phyloP scores from a whole-genome alignment of 2,329 filamentous ascomycete species.

The Periconia digitata region DNA sequence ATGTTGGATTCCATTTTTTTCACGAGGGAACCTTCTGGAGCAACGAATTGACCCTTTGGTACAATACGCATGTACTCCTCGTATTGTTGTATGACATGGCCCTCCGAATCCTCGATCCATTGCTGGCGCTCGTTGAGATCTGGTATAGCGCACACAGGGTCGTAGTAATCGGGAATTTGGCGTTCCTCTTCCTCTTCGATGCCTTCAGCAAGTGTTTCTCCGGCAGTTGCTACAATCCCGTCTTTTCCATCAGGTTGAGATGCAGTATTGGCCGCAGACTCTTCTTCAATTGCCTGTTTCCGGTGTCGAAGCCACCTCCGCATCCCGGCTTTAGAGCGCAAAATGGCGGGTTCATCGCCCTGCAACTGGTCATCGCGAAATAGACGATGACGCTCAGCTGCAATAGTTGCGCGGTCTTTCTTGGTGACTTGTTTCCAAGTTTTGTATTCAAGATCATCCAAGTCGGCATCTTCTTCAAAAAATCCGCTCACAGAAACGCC shows the following conservation, averaged over 20 bases:
- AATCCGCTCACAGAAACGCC: conserved; percentile 68
- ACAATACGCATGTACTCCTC: conserved; percentile 82
- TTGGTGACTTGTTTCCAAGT: conserved; percentile 99
- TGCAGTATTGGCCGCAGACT: conserved; percentile 51
- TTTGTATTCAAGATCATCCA: conserved; percentile 90
- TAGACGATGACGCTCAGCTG: conserved; percentile 81
- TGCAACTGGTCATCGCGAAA: conserved; percentile 87
- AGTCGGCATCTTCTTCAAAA: conserved; percentile 74
- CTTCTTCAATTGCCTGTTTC: conserved; percentile 59
- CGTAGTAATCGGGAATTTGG: conserved; percentile 92
- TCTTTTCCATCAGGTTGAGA: conserved; percentile 51
- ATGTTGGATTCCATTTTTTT: conserved; percentile 88
- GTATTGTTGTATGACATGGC: conserved; percentile 82
- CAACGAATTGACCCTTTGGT: conserved; percentile 71
- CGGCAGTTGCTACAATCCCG: conserved; percentile 51
- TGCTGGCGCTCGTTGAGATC: conserved; percentile 76
- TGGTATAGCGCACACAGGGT: conserved; percentile 80
- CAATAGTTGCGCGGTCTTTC: conserved; percentile 83
- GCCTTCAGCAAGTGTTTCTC: conserved; percentile 88
- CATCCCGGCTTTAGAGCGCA: conserved; percentile 87
- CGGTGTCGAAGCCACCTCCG: conserved; percentile 81
- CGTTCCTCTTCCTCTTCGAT: conserved; percentile 80
- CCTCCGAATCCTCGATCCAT: conserved; percentile 89
- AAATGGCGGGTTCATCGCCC: conserved; percentile 79
- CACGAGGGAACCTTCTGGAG: conserved; percentile 72